A percentile compares a stretch with the other conserved stretches of the same genome.
These are phyloP conservation scores for Piedraia hortae DNA, from an alignment of 2,329 filamentous ascomycete species.

Conservation along the genomic window DNA sequence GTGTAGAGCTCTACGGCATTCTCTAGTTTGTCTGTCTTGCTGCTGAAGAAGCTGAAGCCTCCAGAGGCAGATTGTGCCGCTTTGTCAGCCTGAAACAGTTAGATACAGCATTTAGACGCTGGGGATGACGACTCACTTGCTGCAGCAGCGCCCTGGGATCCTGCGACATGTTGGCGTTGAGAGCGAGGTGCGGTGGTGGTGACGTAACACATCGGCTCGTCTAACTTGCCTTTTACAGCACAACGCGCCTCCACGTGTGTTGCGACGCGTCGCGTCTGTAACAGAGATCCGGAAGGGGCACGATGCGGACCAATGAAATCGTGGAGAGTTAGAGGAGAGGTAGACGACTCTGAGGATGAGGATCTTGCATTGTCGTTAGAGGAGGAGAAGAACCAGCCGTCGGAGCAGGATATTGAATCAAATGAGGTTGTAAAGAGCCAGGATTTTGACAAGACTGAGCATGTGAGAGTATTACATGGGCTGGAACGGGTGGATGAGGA, in stretches of 20 bases:
- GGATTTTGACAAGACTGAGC: no score
- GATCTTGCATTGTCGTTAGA: constrained; percentile 8
- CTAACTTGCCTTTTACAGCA: neutral
- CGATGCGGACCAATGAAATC: constrained; percentile 19
- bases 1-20: constrained; percentile 66
- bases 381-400: no score
- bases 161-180: constrained; percentile 30
- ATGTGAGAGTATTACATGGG: no score
- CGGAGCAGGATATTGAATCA: no score
- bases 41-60: constrained; percentile 77
- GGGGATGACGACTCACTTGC: constrained; percentile 27
- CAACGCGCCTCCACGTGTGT: constrained; percentile 1
- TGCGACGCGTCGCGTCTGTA: neutral
- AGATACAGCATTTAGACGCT: constrained; percentile 1
- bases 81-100: constrained; percentile 51
- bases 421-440: no score
- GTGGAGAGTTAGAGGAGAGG: constrained; percentile 23
- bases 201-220: neutral
- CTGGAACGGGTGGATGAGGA: no score
- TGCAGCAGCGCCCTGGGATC: constrained; percentile 54
- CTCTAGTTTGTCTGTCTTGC: constrained; percentile 66
- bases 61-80: constrained; percentile 41
- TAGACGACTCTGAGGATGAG: constrained; percentile 24
- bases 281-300: constrained; percentile 5
- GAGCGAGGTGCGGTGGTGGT: neutral